Conservation (phyloP, 164 flowering plant species). For the Vitis rotundifolia region DNA sequence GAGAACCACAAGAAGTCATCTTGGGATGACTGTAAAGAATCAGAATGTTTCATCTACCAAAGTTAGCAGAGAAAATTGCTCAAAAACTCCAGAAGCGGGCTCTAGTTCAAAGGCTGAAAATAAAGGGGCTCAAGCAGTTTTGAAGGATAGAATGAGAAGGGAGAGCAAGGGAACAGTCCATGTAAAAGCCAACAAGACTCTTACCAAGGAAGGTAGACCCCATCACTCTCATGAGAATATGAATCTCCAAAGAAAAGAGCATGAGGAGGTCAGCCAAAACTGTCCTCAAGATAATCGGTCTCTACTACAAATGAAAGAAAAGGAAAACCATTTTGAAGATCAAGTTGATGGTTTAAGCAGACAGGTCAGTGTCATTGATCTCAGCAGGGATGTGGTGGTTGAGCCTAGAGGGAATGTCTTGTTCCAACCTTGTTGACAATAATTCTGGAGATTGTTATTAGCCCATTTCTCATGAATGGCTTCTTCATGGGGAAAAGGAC, state of each 20-base stretch:
- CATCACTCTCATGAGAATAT: too few relatives aligned
- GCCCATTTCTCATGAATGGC: too few relatives aligned
- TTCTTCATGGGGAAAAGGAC: too few relatives aligned
- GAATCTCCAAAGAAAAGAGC: not conserved
- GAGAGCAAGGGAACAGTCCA: not conserved
- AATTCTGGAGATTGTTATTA: too few relatives aligned
- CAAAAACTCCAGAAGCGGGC: constrained; percentile 3
- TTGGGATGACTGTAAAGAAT: not conserved
- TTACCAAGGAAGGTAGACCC: constrained; percentile 5
- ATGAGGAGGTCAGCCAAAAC: not conserved
- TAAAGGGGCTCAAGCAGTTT: not conserved
- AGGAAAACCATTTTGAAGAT: constrained; percentile 27
- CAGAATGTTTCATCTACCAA: constrained; percentile 7
- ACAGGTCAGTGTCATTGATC: constrained; percentile 15
- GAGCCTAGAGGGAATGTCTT: constrained; percentile 3
- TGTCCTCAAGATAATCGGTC: constrained; percentile 1
- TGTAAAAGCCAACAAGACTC: not conserved
- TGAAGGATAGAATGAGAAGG: not conserved
- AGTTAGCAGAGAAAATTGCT: not conserved
- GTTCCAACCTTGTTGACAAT: too few relatives aligned
- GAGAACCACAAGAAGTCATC: not conserved
- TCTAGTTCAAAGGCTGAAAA: constrained; percentile 7
- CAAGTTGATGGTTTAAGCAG: constrained; percentile 24
- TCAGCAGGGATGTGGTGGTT: constrained; percentile 9
- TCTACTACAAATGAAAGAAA: constrained; percentile 10